These are phyloP conservation scores for Viola pubescens DNA, from an alignment of 441 rosid species.

Conservation along the genomic window DNA sequence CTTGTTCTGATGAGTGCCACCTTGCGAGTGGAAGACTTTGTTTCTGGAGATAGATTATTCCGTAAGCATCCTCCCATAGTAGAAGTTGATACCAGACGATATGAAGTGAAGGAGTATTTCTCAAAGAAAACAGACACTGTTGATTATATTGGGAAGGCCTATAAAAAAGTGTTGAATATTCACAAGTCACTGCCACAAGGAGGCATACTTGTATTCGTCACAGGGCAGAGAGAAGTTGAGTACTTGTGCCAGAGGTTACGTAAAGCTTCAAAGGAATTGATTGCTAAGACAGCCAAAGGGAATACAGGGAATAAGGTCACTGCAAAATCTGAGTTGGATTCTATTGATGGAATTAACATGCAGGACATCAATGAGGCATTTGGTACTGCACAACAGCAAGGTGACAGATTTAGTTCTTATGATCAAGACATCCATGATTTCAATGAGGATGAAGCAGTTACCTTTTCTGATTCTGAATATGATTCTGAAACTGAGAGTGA, in stretches of 20 bases:
- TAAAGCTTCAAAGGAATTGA: conserved; percentile 50
- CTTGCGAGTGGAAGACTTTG: conserved; percentile 70
- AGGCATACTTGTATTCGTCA: conserved; percentile 88
- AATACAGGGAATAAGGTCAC: conserved; percentile 24
- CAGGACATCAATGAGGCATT: conserved; percentile 74
- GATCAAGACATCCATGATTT: conserved; percentile 43
- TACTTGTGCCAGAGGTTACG: conserved; percentile 58
- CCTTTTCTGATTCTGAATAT: conserved; percentile 36
- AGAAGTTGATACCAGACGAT: conserved; percentile 79
- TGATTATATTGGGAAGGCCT: conserved; percentile 85
- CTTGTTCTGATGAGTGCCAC: conserved; percentile 94
- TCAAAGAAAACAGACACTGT: conserved; percentile 72
- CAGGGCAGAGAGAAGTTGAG: conserved; percentile 93
- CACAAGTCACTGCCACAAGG: conserved; percentile 85
- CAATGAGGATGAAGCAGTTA: conserved; percentile 43
- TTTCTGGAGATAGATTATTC: conserved; percentile 60
- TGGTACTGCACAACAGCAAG: conserved; percentile 36
- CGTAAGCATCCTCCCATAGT: conserved; percentile 54
- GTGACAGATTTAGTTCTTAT: conserved; percentile 43
- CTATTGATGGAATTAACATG: conserved; percentile 45
- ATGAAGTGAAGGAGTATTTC: conserved; percentile 67
- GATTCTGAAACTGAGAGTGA: conserved; percentile 62
- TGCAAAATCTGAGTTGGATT: conserved; percentile 26
- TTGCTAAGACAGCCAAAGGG: conserved; percentile 22
- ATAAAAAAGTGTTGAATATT: conserved; percentile 76